Percentiles rank a stretch among this genome's conserved stretches.
Conservation (phyloP, 805 yeast species). For the Saturnispora mendoncae region DNA sequence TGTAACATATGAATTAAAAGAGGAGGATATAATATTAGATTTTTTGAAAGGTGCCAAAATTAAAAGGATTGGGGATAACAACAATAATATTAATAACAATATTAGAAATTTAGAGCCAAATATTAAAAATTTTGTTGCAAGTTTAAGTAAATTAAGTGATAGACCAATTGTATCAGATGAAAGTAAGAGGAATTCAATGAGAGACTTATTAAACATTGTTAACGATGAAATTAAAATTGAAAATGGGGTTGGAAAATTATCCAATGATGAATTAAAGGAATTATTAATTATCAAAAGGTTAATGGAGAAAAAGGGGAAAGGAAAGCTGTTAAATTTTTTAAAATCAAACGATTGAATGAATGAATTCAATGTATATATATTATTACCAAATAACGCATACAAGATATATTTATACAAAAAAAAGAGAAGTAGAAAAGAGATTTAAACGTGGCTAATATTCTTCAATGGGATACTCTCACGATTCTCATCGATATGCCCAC, state of each 20-base stretch:
- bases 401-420: not conserved
- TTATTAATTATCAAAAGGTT: conserved; percentile 49
- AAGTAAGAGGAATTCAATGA: conserved; percentile 32
- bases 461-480: conserved; percentile 7
- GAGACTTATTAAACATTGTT: conserved; percentile 38
- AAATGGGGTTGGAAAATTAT: conserved; percentile 10
- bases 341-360: conserved; percentile 14
- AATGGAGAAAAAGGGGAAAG: conserved; percentile 62
- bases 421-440: not conserved
- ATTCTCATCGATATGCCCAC: not conserved
- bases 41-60: conserved; percentile 48
- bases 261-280: conserved; percentile 38
- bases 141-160: conserved; percentile 27
- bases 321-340: conserved; percentile 52
- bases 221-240: conserved; percentile 19
- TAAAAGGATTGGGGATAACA: conserved; percentile 27
- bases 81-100: conserved; percentile 21
- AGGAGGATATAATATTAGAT: conserved; percentile 57
- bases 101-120: conserved; percentile 23
- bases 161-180: conserved; percentile 23
- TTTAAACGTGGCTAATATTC: conserved; percentile 1
- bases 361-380: not conserved
- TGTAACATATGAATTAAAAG: conserved; percentile 57
- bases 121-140: conserved; percentile 25
- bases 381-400: not conserved